Evolutionary conservation across 73 alveolate genomes (phyloP).

Genomic region (Tetrahymena borealis): DNA sequence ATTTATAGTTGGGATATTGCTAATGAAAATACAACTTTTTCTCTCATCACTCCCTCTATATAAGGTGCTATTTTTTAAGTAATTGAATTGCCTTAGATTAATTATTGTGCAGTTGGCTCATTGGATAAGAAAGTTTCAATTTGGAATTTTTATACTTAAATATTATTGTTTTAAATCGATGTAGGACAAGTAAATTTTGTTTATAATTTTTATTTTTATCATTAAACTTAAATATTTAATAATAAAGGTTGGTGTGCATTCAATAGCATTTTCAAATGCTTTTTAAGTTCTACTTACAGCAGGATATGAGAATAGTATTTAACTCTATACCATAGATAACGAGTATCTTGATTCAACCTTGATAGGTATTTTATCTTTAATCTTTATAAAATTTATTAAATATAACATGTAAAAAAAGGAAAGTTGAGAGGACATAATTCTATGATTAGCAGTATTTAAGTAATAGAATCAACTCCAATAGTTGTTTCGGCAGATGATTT

Average conservation of each 20-base stretch:
- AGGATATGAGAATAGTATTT: slow-evolving; percentile 26
- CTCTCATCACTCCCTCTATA: not conserved
- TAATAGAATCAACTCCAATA: slow-evolving; percentile 30
- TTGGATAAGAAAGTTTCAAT: slow-evolving; percentile 26
- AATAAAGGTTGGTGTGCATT: slow-evolving; percentile 35
- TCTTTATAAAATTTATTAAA: not conserved
- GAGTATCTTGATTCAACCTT: slow-evolving; percentile 31
- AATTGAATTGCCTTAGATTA: slow-evolving; percentile 29
- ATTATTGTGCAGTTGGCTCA: slow-evolving; percentile 31
- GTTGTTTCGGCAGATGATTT: slow-evolving; percentile 42
- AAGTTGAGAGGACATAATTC: slow-evolving; percentile 43
- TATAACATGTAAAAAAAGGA: not conserved
- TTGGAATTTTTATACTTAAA: slow-evolving; percentile 26
- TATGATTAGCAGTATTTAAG: slow-evolving; percentile 9
- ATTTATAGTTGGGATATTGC: slow-evolving; percentile 27
- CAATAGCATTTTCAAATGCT: slow-evolving; percentile 13
- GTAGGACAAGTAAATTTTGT: not conserved
- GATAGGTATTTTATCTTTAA: not conserved
- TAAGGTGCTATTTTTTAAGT: slow-evolving; percentile 22
- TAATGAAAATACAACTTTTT: not conserved
- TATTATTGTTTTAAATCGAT: not conserved
- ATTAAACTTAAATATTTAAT: not conserved
- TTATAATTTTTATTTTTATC: not conserved
- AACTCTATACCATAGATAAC: slow-evolving; percentile 19
- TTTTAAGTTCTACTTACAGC: slow-evolving; percentile 20